phyloP scores from a whole-genome alignment of 495 filamentous ascomycete species.

The Mycothermus thermophilus region DNA sequence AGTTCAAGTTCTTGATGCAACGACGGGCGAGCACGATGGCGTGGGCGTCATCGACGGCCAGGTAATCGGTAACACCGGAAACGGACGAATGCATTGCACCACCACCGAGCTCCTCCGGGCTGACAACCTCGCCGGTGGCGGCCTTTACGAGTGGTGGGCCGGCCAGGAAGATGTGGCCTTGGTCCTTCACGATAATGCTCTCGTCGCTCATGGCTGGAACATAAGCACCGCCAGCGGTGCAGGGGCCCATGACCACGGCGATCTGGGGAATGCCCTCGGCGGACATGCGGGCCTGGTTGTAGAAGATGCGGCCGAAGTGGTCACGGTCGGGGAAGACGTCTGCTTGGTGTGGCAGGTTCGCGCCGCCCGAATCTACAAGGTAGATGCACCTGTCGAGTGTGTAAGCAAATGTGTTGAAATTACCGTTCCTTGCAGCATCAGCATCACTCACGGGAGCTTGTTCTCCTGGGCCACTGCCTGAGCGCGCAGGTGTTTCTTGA shows the following conservation, averaged over 20 bases:
- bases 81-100: conserved; percentile 83
- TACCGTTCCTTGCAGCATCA: too few species aligned
- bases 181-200: conserved; percentile 86
- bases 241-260: conserved; percentile 94
- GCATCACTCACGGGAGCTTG: conserved; percentile 37
- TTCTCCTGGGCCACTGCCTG: conserved; percentile 89
- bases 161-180: conserved; percentile 93
- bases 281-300: conserved; percentile 92
- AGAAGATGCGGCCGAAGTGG: conserved; percentile 96
- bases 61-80: conserved; percentile 91
- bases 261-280: conserved; percentile 81
- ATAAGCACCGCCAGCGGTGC: conserved; percentile 90
- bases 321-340: conserved; percentile 94
- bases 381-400: conserved; percentile 68
- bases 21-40: conserved; percentile 77
- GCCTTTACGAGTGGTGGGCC: conserved; percentile 94
- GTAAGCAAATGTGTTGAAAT: too few species aligned
- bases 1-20: conserved; percentile 79
- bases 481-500: conserved; percentile 93
- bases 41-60: conserved; percentile 89
- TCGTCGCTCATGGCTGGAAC: conserved; percentile 97
- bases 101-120: conserved; percentile 84
- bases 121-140: conserved; percentile 87
- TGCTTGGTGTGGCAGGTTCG: conserved; percentile 89
- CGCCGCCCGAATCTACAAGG: conserved; percentile 90